These are phyloP conservation scores for Harringtonia aguacate DNA, from an alignment of 2,329 filamentous ascomycete species.

Conservation along the genomic window DNA sequence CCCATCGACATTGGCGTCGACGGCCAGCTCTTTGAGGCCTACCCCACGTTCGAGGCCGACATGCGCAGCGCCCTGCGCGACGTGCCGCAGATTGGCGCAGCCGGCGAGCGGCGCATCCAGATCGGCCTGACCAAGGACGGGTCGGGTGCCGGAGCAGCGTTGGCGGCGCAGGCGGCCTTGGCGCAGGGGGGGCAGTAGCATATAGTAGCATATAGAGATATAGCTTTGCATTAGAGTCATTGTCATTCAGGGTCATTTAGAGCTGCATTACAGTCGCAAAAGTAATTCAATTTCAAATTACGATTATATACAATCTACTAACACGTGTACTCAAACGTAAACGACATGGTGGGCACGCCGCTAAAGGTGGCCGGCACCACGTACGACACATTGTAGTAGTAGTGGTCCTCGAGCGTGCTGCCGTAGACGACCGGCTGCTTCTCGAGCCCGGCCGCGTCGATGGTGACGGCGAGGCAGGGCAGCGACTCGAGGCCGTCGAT, in stretches of 20 bases:
- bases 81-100: constrained; percentile 63
- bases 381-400: constrained; percentile 35
- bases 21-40: constrained; percentile 87
- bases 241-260: no score
- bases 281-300: no score
- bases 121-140: constrained; percentile 96
- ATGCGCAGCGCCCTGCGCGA: constrained; percentile 70
- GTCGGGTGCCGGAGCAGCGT: constrained; percentile 79
- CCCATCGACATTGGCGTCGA: constrained; percentile 78
- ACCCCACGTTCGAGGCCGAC: constrained; percentile 81
- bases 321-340: neutral
- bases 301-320: neutral
- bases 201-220: no score
- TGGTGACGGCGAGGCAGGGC: constrained; percentile 27
- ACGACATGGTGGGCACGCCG: constrained; percentile 13
- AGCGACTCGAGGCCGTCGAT: constrained; percentile 22
- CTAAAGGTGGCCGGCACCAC: constrained; percentile 27
- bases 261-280: no score
- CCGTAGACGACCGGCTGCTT: constrained; percentile 25
- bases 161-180: constrained; percentile 23
- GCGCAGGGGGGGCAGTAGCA: no score
- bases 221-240: no score
- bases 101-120: constrained; percentile 72
- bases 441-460: constrained; percentile 25
- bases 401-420: constrained; percentile 25